Base-by-base conservation (phyloP, 352 stramenopile genomes). In the Globisporangium yorkense region DNA sequence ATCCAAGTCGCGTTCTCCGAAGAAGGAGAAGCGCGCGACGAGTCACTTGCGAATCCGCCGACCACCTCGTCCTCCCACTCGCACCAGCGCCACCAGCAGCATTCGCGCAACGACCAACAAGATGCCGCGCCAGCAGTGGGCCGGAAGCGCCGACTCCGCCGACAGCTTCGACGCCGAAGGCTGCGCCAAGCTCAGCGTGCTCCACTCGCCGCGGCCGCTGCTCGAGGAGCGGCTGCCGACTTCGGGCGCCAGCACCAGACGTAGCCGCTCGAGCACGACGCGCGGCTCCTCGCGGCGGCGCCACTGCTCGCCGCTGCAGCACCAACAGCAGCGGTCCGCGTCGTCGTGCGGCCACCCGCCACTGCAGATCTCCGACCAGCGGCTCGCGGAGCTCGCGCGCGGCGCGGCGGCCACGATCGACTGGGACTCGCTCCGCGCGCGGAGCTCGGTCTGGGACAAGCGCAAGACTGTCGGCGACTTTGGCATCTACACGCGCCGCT, bases 401-500 rank as follows among this genome's bases (percentile, higher is more conserved):
- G 2, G 2, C 0, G 53, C 59, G 3, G 41, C 53, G 1, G n/a
- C 4, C 15, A 37, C 45, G 46, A 61, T 65, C 59, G 47, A 65
- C 15, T 61, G 59, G 59, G 53, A 54, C 27, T 51, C 56, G 33
- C 21, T 65, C n/a, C 53, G 62, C 20, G 60, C 49, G 5, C 58
- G 58, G 5, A 61, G 29, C 43, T 57, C 51, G 7, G 62, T 64
- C 50, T 65, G 59, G 59, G 53, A 65, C 37, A 61, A 61, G 39
- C 56, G 60, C 46, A 65, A 56, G 40, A 61, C 31, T 4, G 4
- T 57, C 8, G 57, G 40, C 8, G 62, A 64, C 46, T 70, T 67
- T 51, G 61, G 57, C 15, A 46, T 74, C 16, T 62, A 68, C 39
- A 47, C 66, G 24, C 60, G 63, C 24, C 44, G 60, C 20, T 59